Evolutionary conservation across 768 basidiomycete genomes (phyloP), one percentile per base, ranked within the genome.

Genomic region (Leccinum barrowsii): DNA sequence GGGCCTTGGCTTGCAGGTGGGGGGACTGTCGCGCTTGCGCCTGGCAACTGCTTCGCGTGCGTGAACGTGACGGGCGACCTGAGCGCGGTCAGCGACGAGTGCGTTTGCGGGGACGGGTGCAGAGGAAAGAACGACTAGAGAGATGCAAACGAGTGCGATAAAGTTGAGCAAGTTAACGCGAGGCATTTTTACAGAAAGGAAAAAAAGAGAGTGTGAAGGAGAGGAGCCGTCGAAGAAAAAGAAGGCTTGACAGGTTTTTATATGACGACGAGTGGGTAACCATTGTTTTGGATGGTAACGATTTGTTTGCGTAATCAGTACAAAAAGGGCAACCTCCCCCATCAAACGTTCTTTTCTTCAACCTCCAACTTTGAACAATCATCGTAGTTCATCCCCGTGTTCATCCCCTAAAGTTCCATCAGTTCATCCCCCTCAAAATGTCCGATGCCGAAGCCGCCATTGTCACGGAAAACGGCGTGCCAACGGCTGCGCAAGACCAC

Each of bases 381-480:
- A 85, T 82, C 75, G 81, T 61, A 57, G 83, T 82, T 82, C 84
- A 85, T 78, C 76, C 74, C 75, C 75, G 62, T 57, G 75, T 75
- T 77, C 76, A 79, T 73, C 70, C 75, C 65, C 73, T 68, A 74
- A 78, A 74, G 73, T 74, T 76, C 80, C 80, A 74, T 77, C 77
- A 81, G 75, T 75, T 77, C 76, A 79, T 73, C 70, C 75, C 65
- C 73, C 78, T 77, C 82, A 82, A 75, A 79, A 92, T 92, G 90
- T 92, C 91, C 80, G 89, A 92, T 73, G 90, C 89, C 88, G 88
- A 85, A 80, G 86, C 87, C 86, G 87, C 89, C 82, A 80, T 77
- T 76, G 85, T 88, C 77, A 82, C 83, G 59, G 85, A 88, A 79
- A 89, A 89, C 76, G 90, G 90, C 87, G 88, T 80, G 82, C 82